Conservation (phyloP, 1,139 yeast genomes). For the Yamadazyma songkhlaensis region DNA sequence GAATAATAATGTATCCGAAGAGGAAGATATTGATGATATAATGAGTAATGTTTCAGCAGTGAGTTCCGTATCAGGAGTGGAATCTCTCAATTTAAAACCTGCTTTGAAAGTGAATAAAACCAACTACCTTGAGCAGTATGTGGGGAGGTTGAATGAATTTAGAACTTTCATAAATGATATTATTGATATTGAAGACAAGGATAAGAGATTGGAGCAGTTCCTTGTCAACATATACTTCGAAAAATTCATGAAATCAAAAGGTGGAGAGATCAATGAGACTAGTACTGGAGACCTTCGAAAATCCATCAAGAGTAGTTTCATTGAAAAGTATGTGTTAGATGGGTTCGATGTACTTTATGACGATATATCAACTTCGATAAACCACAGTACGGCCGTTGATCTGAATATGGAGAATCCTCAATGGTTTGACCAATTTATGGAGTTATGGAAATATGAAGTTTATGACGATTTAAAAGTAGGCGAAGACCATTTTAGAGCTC, state of each 20-base stretch:
- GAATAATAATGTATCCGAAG: background rate
- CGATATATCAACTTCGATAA: background rate
- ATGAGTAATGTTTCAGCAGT: slow-evolving; percentile 2
- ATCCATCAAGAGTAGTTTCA: background rate
- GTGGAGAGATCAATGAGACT: background rate
- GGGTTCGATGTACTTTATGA: slow-evolving; percentile 1
- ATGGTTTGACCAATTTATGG: slow-evolving; percentile 9
- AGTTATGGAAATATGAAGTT: slow-evolving; percentile 13
- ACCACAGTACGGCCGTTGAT: background rate
- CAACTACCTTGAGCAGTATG: background rate
- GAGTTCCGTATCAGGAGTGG: background rate
- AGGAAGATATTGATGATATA: background rate
- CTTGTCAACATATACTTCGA: background rate
- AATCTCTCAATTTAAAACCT: background rate
- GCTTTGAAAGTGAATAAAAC: background rate
- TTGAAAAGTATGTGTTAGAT: slow-evolving; percentile 1
- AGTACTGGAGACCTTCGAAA: background rate
- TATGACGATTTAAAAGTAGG: slow-evolving; percentile 6
- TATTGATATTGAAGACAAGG: background rate
- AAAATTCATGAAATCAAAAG: background rate
- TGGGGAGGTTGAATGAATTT: background rate
- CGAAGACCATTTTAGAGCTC: background rate
- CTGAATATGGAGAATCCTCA: slow-evolving; percentile 5
- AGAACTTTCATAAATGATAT: background rate
- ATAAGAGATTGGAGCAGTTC: background rate